Base-by-base conservation (phyloP, 164 flowering plant genomes). In the Echeveria elegans region DNA sequence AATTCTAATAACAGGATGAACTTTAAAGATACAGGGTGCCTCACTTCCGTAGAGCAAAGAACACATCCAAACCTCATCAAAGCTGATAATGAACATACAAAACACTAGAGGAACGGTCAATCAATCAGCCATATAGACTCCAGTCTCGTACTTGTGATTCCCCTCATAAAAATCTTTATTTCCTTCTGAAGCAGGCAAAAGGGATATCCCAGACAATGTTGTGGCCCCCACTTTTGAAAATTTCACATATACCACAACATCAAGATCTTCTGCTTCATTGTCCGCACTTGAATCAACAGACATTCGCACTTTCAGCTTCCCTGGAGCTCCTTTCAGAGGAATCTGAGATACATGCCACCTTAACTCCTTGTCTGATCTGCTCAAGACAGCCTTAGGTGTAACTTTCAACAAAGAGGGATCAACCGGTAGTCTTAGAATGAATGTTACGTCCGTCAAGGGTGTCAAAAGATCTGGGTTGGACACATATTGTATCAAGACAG, bases 401-500 rank as follows among this genome's bases (percentile, higher is more conserved):
- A 95, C 96, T 69, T 88, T 85, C 71, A 95, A 79, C 76, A 95
- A 69, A 32, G 92, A 71, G 0, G 99, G 99, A 43, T 95, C 97
- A 43, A 87, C 90, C 0, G 97, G 97, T 31, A 95, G 71, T 68
- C 88, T 95, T 73, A 92, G 68, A 66, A 83, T 72, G 78, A 92
- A 86, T 6, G 88, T 85, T 10, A 95, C 96, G 77, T 92, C 83
- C 24, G 12, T 83, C 68, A 95, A 65, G 5, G 99, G 97, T 6
- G 64, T 83, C 9, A 79, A 80, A 69, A 92, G 72, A 36, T 88
- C 94, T 1, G 97, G 96, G 72, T 88, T 89, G 0, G 94, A 82
- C 30, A 74, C 92, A 77, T 89, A 95, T 67, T 95, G 99, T 53
- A 95, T 81, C 99, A 95, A 92, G 72, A 89, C 83, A 38, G 99